Base-by-base conservation (phyloP, 1,139 yeast genomes). In the Kodamaea derodonti region DNA sequence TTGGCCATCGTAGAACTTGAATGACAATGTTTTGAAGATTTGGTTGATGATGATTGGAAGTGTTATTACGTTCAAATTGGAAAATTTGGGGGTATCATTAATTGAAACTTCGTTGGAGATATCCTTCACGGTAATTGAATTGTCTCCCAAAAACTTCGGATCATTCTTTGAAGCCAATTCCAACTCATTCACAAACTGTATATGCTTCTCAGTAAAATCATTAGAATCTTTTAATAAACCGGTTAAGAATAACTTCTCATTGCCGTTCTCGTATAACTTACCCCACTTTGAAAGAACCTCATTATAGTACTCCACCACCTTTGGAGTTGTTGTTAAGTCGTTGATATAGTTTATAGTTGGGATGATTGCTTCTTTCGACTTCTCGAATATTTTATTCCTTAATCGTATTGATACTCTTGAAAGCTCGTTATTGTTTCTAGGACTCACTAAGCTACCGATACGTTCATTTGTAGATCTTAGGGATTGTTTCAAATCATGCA, bases 21-120 rank as follows among this genome's bases (percentile, higher is more conserved):
- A 51, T 12, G 53, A 47, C 13, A 59, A 40, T 3, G 50, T 46
- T 17, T 56, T 50, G 14, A 69, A 40, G 24, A 61, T 49, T 14
- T 55, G 52, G 45, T 68, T 69, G 43, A 68, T 52, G 2, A 69
- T 41, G 13, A 60, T 48, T 0, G 75, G 73, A 27, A 68, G 40
- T 0, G 75, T 65, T 25, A 61, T 47, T 6, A 54, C 58, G 35
- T 68, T 67, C 32, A 62, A 43, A 1, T 43, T 38, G 1, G 72
- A 71, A 1, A 31, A 30, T 7, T 37, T 33, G n/a, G n/a, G n/a
- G n/a, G n/a, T n/a, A n/a, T n/a, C n/a, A n/a, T n/a, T n/a, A n/a
- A n/a, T n/a, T n/a, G n/a, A n/a, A n/a, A n/a, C n/a, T n/a, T n/a
- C n/a, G n/a, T n/a, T n/a, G n/a, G n/a, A n/a, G n/a, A n/a, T n/a